These are phyloP conservation scores for Pseudomassariella vexata DNA, from an alignment of 2,329 filamentous ascomycete species.

Conservation along the genomic window DNA sequence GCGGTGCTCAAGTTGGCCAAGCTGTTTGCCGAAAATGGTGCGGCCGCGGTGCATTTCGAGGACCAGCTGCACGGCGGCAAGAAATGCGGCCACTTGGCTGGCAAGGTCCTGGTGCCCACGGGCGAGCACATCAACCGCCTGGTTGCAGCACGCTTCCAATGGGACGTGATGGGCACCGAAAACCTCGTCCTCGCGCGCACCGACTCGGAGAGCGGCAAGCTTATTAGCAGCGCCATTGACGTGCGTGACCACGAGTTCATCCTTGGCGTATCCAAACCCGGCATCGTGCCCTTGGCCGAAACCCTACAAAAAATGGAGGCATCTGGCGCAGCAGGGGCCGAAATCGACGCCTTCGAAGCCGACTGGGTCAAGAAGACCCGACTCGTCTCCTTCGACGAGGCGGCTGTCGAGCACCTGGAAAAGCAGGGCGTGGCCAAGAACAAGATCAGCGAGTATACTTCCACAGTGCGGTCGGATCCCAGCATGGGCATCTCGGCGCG, in stretches of 20 bases:
- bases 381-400: conserved; percentile 88
- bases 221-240: conserved; percentile 87
- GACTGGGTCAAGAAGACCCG: conserved; percentile 82
- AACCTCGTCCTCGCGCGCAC: conserved; percentile 93
- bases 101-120: conserved; percentile 89
- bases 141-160: conserved; percentile 88
- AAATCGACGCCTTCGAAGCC: conserved; percentile 83
- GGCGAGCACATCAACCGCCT: conserved; percentile 96
- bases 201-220: conserved; percentile 87
- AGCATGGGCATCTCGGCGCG: conserved; percentile 76
- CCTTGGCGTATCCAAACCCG: conserved; percentile 70
- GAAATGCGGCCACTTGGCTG: conserved; percentile 94
- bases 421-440: conserved; percentile 57
- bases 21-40: conserved; percentile 94
- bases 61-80: conserved; percentile 97
- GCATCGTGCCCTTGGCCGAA: conserved; percentile 78
- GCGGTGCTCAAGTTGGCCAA: conserved; percentile 95
- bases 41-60: conserved; percentile 94
- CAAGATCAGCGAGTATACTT: conserved; percentile 63
- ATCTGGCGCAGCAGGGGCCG: conserved; percentile 65
- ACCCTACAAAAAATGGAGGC: conserved; percentile 86
- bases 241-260: conserved; percentile 97
- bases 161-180: conserved; percentile 96
- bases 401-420: conserved; percentile 69
- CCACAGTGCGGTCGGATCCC: conserved; percentile 54